Percentiles rank a stretch among this genome's conserved stretches.
These are phyloP conservation scores for Keithomyces neogunnii DNA, from an alignment of 2,329 filamentous ascomycete species.

Conservation along the genomic window DNA sequence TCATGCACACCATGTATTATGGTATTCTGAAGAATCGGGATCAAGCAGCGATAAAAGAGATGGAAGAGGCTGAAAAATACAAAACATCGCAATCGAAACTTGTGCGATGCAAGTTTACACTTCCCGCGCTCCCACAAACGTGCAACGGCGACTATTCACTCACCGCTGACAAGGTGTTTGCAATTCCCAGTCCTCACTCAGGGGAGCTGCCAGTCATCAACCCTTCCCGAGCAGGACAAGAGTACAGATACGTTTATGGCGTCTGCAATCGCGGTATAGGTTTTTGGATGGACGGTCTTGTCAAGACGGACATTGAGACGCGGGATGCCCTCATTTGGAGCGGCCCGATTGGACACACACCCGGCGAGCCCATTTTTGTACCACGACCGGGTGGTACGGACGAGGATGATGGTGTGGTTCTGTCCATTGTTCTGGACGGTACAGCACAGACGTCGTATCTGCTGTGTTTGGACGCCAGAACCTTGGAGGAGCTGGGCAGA, in stretches of 20 bases:
- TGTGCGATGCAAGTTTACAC: constrained; percentile 33
- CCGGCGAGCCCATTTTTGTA: constrained; percentile 63
- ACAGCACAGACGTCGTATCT: constrained; percentile 52
- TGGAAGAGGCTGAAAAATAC: constrained; percentile 29
- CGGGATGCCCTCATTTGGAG: constrained; percentile 48
- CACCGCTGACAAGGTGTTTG: constrained; percentile 26
- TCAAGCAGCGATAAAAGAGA: constrained; percentile 33
- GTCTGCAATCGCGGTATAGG: constrained; percentile 47
- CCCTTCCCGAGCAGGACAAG: constrained; percentile 39
- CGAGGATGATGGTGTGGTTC: constrained; percentile 56
- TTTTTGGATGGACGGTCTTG: constrained; percentile 52
- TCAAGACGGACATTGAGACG: constrained; percentile 55
- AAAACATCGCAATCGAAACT: constrained; percentile 27
- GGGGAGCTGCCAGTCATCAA: constrained; percentile 63
- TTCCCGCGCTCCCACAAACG: constrained; percentile 16
- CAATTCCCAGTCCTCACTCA: constrained; percentile 42
- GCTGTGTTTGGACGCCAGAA: constrained; percentile 53
- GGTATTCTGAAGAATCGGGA: constrained; percentile 52
- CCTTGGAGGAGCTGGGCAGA: constrained; percentile 54
- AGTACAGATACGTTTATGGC: constrained; percentile 54
- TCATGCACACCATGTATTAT: constrained; percentile 62
- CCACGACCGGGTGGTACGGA: constrained; percentile 30
- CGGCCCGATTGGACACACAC: constrained; percentile 49
- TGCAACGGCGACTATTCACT: constrained; percentile 10
- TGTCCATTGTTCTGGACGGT: constrained; percentile 58